A percentile compares a stretch with the other conserved stretches of the same genome.
Conservation (phyloP, 208 protist species). For the Tritrichomonas musculus region DNA sequence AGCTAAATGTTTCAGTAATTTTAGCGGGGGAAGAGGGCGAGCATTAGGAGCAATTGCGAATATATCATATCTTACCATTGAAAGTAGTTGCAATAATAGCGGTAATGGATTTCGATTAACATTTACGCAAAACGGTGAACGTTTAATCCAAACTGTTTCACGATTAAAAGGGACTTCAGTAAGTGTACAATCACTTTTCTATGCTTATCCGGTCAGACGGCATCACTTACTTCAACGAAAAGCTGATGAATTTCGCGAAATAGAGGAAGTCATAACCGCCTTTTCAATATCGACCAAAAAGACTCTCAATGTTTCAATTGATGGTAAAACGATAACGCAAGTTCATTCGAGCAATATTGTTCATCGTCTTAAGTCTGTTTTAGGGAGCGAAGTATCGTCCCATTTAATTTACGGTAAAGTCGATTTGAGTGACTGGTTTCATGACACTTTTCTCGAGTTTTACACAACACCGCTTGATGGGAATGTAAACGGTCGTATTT, state of each 20-base stretch:
- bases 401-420: neutral
- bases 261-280: neutral
- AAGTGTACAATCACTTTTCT: neutral
- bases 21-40: neutral
- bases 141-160: neutral
- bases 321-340: neutral
- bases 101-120: neutral
- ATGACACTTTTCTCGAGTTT: neutral
- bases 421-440: neutral
- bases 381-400: neutral
- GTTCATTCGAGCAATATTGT: neutral
- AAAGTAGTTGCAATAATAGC: neutral
- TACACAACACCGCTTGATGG: neutral
- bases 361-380: neutral
- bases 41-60: neutral
- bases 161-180: neutral
- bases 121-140: neutral
- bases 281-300: neutral
- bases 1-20: too few species aligned
- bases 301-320: neutral
- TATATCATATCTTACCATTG: slow-evolving; percentile 29
- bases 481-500: neutral
- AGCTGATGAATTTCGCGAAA: neutral
- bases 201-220: neutral
- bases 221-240: neutral